Conservation (phyloP, 1,284 basidiomycete genomes). For the Cryptococcus depauperatus region DNA sequence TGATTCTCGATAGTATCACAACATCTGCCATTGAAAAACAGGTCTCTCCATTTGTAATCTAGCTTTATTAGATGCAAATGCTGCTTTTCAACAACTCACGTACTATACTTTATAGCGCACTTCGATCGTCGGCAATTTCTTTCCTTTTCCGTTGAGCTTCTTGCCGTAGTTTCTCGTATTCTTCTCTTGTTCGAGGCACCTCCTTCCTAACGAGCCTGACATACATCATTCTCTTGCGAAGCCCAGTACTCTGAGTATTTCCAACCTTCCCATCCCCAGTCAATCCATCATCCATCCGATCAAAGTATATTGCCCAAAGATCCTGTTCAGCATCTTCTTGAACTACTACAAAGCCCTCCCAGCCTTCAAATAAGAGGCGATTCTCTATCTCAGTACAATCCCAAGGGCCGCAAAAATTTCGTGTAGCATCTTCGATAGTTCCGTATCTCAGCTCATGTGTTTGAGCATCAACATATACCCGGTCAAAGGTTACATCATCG, state of each 20-base stretch:
- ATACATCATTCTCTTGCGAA: constrained; percentile 1
- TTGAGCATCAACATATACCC: constrained; percentile 3
- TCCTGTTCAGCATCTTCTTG: constrained; percentile 7
- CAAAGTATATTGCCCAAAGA: constrained; percentile 11
- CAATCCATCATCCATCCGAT: constrained; percentile 7
- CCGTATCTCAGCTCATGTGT: constrained; percentile 5
- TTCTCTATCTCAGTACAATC: constrained; percentile 5
- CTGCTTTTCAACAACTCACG: no score
- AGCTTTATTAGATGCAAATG: no score
- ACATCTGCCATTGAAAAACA: constrained; percentile 1
- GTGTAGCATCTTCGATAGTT: neutral
- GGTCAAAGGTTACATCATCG: constrained; percentile 2
- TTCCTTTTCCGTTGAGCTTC: neutral
- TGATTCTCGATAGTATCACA: neutral
- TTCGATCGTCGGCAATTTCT: neutral
- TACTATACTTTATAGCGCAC: neutral
- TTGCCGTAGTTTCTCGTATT: neutral
- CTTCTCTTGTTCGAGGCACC: neutral
- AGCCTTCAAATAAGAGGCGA: constrained; percentile 8
- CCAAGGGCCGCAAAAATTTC: no score
- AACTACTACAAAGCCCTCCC: constrained; percentile 12
- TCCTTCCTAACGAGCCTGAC: constrained; percentile 2
- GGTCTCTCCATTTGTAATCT: no score
- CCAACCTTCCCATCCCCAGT: constrained; percentile 8
- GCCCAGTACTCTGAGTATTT: neutral